phyloP scores from a whole-genome alignment of 2,329 filamentous ascomycete species.

The Neonectria punicea region DNA sequence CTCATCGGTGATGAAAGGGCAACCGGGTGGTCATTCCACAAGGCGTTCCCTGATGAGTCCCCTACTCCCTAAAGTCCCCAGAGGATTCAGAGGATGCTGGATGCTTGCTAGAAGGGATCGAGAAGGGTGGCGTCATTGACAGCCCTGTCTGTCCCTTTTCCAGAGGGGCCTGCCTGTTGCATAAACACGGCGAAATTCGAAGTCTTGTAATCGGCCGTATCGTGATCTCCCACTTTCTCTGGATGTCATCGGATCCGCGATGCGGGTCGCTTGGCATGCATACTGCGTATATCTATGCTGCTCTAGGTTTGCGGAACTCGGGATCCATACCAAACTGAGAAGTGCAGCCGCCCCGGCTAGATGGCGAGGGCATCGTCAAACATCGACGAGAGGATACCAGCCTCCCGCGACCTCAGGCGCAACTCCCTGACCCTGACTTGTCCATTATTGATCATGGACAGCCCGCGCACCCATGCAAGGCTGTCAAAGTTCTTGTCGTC shows the following conservation, averaged over 20 bases:
- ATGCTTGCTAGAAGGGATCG: neutral
- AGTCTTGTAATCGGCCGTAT: neutral
- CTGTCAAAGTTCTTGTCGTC: conserved; percentile 10
- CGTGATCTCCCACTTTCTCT: neutral
- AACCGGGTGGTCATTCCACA: conserved; percentile 15
- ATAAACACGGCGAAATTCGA: conserved; percentile 8
- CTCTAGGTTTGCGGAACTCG: neutral
- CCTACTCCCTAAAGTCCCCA: neutral
- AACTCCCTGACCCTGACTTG: conserved; percentile 3
- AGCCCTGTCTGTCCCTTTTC: neutral
- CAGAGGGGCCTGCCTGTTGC: neutral
- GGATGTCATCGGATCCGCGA: conserved; percentile 14
- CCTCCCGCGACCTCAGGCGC: conserved; percentile 7
- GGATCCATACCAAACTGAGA: neutral
- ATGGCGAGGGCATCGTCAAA: conserved; percentile 6
- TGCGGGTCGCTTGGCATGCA: neutral
- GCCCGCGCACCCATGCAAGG: conserved; percentile 6
- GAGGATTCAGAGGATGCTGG: neutral
- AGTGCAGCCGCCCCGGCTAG: neutral
- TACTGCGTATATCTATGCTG: neutral
- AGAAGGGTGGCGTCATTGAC: conserved; percentile 12
- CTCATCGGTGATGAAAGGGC: conserved; percentile 8
- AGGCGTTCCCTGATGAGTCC: neutral
- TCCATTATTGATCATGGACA: neutral
- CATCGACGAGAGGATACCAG: neutral